phyloP scores from a whole-genome alignment of 352 stramenopile genomes.

The Phytopythium ostracodes region DNA sequence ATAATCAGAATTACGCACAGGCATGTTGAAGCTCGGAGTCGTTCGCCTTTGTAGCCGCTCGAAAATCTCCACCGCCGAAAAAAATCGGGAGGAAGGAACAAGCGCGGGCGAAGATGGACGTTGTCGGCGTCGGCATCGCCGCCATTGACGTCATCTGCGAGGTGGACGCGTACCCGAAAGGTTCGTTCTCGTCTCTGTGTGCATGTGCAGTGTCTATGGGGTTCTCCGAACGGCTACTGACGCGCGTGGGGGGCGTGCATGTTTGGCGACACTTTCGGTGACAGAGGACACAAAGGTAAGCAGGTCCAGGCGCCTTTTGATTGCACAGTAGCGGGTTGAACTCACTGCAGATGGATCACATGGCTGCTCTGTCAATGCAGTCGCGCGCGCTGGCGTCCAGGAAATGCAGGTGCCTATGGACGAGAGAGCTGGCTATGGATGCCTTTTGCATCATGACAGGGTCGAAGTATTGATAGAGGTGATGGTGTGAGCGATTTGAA shows the following conservation, averaged over 20 bases:
- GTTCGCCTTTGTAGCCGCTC: neutral
- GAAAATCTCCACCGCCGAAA: neutral
- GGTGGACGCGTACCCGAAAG: constrained; percentile 49
- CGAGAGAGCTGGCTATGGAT: too few relatives aligned
- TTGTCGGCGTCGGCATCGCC: constrained; percentile 67
- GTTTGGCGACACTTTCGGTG: neutral
- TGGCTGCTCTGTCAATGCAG: constrained; percentile 16
- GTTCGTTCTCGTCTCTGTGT: constrained; percentile 15
- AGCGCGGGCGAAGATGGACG: constrained; percentile 24
- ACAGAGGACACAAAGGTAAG: constrained; percentile 58
- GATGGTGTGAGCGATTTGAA: too few relatives aligned
- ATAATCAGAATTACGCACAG: too few relatives aligned
- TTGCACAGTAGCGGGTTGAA: neutral
- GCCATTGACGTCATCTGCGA: constrained; percentile 69
- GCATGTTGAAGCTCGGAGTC: constrained; percentile 14
- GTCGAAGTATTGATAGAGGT: too few relatives aligned
- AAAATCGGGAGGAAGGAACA: neutral
- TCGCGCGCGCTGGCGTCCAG: constrained; percentile 39
- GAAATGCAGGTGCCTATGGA: constrained; percentile 58
- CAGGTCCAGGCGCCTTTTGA: neutral
- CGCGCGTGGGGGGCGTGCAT: neutral
- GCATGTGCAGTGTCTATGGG: neutral
- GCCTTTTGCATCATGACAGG: too few relatives aligned
- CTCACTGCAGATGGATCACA: neutral
- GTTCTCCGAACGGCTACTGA: neutral